Conservation (phyloP, 768 basidiomycete genomes). For the Podaxis mareebaensis region DNA sequence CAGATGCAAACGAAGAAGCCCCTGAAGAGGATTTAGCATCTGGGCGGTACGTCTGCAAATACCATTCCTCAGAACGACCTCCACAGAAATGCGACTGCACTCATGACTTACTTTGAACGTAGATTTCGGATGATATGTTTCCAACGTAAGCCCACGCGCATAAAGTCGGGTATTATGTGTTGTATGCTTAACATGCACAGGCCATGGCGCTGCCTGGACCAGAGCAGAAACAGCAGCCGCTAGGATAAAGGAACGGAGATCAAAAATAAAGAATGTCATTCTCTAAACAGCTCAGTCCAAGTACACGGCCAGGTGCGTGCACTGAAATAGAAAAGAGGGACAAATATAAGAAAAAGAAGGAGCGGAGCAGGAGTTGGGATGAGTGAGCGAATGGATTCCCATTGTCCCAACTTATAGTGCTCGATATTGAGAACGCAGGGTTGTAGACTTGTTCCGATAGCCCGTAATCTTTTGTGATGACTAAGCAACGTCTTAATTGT, state of each 20-base stretch:
- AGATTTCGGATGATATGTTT: conserved; percentile 22
- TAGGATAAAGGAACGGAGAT: conserved; percentile 8
- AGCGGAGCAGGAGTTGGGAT: background rate
- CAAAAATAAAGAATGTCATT: background rate
- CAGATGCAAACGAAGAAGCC: background rate
- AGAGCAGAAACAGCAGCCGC: background rate
- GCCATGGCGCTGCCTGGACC: conserved; percentile 19
- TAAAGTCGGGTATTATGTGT: conserved; percentile 19
- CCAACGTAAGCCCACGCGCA: conserved; percentile 19
- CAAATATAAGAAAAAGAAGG: background rate
- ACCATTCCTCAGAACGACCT: background rate
- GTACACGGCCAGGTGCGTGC: background rate
- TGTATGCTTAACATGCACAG: conserved; percentile 16
- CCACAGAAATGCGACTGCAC: background rate
- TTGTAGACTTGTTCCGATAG: background rate
- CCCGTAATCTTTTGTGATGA: background rate
- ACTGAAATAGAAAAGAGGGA: background rate
- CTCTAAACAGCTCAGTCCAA: background rate
- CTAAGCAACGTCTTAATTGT: background rate
- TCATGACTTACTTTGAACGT: conserved; percentile 21
- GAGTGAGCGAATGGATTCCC: background rate
- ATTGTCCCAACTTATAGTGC: background rate
- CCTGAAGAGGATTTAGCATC: background rate
- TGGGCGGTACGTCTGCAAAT: background rate
- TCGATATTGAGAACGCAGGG: background rate